These are phyloP conservation scores for Prunus persica DNA, from an alignment of 306 rosid species.

Conservation along the genomic window Prunus_persica_NCBIv2 NC_034016.1:21128001-21128500, in stretches of 20 bases:
- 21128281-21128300: slow-evolving; percentile 31
- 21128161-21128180: neutral
- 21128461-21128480: slow-evolving; percentile 49
- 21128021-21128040: neutral
- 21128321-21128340: slow-evolving; percentile 35
- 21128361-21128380: slow-evolving; percentile 27
- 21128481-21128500: slow-evolving; percentile 30
- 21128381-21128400: slow-evolving; percentile 53
- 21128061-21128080: neutral
- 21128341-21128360: slow-evolving; percentile 30
- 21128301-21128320: slow-evolving; percentile 25
- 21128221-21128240: slow-evolving; percentile 23
- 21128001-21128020: neutral
- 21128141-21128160: neutral
- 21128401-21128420: slow-evolving; percentile 81
- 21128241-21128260: slow-evolving; percentile 5
- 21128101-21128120: neutral
- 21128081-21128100: slow-evolving; percentile 21
- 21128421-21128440: slow-evolving; percentile 69
- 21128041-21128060: neutral
- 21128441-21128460: slow-evolving; percentile 64
- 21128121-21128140: neutral
- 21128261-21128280: slow-evolving; percentile 25
- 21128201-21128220: slow-evolving; percentile 32
- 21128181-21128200: slow-evolving; percentile 37